Evolutionary conservation across 768 basidiomycete species (phyloP).

Genomic region (Tubosaeta sp.): DNA sequence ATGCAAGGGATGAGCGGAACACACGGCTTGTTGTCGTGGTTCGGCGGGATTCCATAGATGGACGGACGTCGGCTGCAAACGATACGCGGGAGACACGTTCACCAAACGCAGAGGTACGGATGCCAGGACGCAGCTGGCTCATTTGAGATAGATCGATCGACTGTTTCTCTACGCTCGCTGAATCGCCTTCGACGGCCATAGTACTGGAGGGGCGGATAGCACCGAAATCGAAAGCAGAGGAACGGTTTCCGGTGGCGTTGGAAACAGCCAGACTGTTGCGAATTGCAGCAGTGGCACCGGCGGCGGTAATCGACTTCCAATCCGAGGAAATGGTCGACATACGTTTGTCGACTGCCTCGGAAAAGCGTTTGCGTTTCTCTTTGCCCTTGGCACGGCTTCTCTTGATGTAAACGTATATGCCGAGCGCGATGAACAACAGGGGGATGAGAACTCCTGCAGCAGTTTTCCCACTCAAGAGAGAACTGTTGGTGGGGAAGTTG

Average conservation of each 20-base stretch:
- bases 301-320: conserved; percentile 69
- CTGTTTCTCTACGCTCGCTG: conserved; percentile 32
- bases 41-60: conserved; percentile 42
- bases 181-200: conserved; percentile 40
- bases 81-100: conserved; percentile 62
- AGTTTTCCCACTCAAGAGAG: conserved; percentile 49
- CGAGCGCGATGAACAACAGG: conserved; percentile 51
- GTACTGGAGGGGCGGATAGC: conserved; percentile 47
- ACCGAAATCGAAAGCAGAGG: conserved; percentile 54
- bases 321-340: conserved; percentile 79
- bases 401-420: conserved; percentile 47
- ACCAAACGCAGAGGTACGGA: conserved; percentile 46
- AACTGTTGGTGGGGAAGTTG: conserved; percentile 31
- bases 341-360: conserved; percentile 68
- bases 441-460: conserved; percentile 64
- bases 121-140: conserved; percentile 50
- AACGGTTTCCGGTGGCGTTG: conserved; percentile 33
- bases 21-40: conserved; percentile 38
- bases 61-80: conserved; percentile 59
- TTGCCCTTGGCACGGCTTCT: conserved; percentile 45
- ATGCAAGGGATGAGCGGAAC: conserved; percentile 41
- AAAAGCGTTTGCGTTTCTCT: conserved; percentile 56
- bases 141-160: conserved; percentile 36
- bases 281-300: conserved; percentile 71
- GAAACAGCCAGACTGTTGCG: conserved; percentile 57